Evolutionary conservation across 2,329 filamentous ascomycete genomes (phyloP), one percentile per base, ranked within the genome.

Genomic region (Calonectria ilicicola): DNA sequence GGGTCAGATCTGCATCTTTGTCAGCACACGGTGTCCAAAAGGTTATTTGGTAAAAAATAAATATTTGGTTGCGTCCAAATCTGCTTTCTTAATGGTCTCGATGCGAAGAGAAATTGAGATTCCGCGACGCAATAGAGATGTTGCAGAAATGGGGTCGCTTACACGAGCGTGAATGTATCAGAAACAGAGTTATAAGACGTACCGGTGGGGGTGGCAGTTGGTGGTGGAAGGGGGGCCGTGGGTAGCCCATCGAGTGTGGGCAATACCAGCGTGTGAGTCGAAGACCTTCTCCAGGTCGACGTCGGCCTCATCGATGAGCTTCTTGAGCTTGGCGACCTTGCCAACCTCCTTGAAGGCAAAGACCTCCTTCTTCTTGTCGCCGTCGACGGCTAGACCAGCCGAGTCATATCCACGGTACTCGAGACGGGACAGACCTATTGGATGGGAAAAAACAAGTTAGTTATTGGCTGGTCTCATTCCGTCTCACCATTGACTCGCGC

Each of bases 401-500:
- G 97, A 98, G 86, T 99, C 97, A 86, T 99, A 99, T 80, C 97
- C 97, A 86, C 97, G 94, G 89, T 99, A 99, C 88, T 99, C 97
- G 81, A 99, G 94, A 84, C 97, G 94, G 73, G 95, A 94, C 73
- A 98, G 94, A 83, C 96, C 96, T 98, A 83, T 75, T 72, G 72
- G 72, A 62, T 65, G 63, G 29, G 29, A 69, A 64, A 78, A 76
- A 69, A 67, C 62, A 70, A 74, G 76, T 70, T 65, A 72, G 70
- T 38, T 67, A 67, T 64, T 69, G 73, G 75, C 76, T 78, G 72
- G 70, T 58, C 73, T 69, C 51, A 73, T 75, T 76, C 60, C 77
- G 78, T 79, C 74, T 75, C 76, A 80, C 77, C 78, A 78, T 77
- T 76, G 69, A 71, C 67, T 76, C 72, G 72, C 69, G 73, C 66